Evolutionary conservation across 1,284 basidiomycete species (phyloP), one percentile per base, ranked within the genome.

Genomic region (Rhizoctonia solani): DNA sequence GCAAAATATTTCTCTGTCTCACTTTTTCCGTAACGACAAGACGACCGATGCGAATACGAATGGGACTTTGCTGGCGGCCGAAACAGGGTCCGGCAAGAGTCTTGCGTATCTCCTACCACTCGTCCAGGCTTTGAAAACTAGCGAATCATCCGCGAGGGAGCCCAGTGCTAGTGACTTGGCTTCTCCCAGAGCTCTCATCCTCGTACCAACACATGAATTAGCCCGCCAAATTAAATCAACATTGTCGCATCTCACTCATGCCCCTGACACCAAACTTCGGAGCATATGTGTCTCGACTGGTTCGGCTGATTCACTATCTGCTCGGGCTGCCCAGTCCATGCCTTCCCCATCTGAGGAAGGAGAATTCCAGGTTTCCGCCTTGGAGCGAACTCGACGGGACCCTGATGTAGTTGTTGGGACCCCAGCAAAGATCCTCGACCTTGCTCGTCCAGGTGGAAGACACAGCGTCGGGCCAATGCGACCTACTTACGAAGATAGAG

Each of bases 71-170:
- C 81, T 95, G 1, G 92, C 91, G 0, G 88, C 89, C 0, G 93
- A 95, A 77, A 95, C 93, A 0, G 93, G 93, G 6, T 92, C 90
- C 0, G 93, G 93, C 1, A 95, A 95, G 79, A 92, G 89, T 2
- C 83, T 94, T n/a, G 92, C 93, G 0, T 95, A 94, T 74, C 83
- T 95, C 37, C 81, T 95, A 1, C 93, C 93, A 0, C 75, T 95
- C 52, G 80, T 95, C 2, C 89, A 94, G 71, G 79, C 83, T 67
- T 80, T 95, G 72, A 95, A 95, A 75, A 75, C 79, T 55, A 80
- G 81, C 1, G 87, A 90, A 73, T 68, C 56, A 21, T 44, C 49
- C 6, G 37, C 49, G 4, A 52, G 37, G 37, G 8, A 8, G 37
- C 6, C 30, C 37, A 34, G 16, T 19, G 8, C 16, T 19, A 58